phyloP scores from a whole-genome alignment of 2,329 filamentous ascomycete species.

The Cladosporium sp. region DNA sequence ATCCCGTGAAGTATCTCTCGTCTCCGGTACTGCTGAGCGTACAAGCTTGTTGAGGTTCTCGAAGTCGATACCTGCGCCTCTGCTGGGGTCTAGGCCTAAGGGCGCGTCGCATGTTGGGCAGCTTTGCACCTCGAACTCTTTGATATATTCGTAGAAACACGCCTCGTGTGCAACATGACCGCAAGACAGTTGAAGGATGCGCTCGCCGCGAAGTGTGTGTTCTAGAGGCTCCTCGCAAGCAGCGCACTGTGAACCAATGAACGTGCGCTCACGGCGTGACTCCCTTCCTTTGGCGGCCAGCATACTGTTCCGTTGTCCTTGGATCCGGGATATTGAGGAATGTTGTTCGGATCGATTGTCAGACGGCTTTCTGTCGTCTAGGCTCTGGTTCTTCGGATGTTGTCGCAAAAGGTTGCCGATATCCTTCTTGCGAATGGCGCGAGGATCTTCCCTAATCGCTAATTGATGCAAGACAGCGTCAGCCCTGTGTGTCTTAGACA shows the following conservation, averaged over 20 bases:
- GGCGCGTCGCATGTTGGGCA: constrained; percentile 93
- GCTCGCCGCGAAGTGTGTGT: constrained; percentile 88
- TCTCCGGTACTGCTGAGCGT: constrained; percentile 58
- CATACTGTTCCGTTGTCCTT: constrained; percentile 29
- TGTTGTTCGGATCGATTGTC: neutral
- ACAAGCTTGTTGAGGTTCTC: constrained; percentile 95
- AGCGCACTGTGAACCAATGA: constrained; percentile 89
- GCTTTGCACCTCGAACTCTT: constrained; percentile 77
- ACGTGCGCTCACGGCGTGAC: constrained; percentile 80
- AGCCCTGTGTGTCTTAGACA: constrained; percentile 11
- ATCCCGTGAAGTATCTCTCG: constrained; percentile 34
- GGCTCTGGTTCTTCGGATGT: constrained; percentile 4
- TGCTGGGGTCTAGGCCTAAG: constrained; percentile 83
- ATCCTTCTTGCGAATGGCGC: constrained; percentile 7
- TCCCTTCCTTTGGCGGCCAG: constrained; percentile 27
- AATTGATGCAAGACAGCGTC: constrained; percentile 10
- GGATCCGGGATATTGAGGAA: constrained; percentile 5
- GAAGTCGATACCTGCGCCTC: constrained; percentile 74
- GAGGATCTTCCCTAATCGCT: constrained; percentile 7
- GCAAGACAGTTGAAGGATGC: constrained; percentile 92
- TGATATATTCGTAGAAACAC: constrained; percentile 98
- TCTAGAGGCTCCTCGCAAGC: constrained; percentile 96
- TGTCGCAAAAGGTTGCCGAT: constrained; percentile 6
- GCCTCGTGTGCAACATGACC: constrained; percentile 96
- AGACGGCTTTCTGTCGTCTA: constrained; percentile 2